Percentiles rank a stretch among this genome's conserved stretches.
These are phyloP conservation scores for Phlyctochytrium planicorne DNA, from an alignment of 192 early-diverging fungal species.

Conservation along the genomic window DNA sequence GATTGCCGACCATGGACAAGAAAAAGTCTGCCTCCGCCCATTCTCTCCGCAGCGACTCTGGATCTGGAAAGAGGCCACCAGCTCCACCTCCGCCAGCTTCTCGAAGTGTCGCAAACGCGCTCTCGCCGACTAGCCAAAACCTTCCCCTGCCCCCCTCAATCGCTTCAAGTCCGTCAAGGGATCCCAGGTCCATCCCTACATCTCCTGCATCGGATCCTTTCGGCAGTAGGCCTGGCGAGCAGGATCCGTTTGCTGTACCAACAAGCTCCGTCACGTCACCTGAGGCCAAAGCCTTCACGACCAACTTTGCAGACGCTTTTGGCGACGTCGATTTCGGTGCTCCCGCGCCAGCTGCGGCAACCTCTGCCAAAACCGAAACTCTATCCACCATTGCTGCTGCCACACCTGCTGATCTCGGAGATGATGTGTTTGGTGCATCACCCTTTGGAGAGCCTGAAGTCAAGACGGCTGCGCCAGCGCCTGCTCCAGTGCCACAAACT, in stretches of 20 bases:
- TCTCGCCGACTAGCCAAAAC: too few relatives aligned
- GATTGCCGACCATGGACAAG: not conserved
- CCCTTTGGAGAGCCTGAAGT: not conserved
- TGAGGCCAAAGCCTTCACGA: not conserved
- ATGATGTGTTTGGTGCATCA: constrained; percentile 17
- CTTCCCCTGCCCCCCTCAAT: too few relatives aligned
- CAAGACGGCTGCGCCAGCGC: not conserved
- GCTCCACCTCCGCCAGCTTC: constrained; percentile 7
- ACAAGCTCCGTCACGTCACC: not conserved
- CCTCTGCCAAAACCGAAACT: not conserved
- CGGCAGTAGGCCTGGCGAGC: not conserved
- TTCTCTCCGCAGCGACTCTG: constrained; percentile 6
- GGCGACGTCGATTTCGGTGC: constrained; percentile 3
- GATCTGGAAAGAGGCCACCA: constrained; percentile 14
- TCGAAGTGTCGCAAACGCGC: not conserved
- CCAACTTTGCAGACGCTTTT: constrained; percentile 15
- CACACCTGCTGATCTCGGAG: not conserved
- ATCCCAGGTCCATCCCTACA: not conserved
- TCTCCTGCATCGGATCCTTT: not conserved
- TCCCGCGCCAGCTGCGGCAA: not conserved
- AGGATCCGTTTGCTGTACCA: not conserved
- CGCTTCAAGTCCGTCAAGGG: not conserved
- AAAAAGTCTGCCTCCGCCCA: not conserved
- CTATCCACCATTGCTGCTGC: not conserved
- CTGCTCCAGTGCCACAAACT: not conserved